Percentiles rank a stretch among this genome's conserved stretches.
Evolutionary conservation across 768 basidiomycete genomes (phyloP).

Genomic region (Phanerochaete sordida): DNA sequence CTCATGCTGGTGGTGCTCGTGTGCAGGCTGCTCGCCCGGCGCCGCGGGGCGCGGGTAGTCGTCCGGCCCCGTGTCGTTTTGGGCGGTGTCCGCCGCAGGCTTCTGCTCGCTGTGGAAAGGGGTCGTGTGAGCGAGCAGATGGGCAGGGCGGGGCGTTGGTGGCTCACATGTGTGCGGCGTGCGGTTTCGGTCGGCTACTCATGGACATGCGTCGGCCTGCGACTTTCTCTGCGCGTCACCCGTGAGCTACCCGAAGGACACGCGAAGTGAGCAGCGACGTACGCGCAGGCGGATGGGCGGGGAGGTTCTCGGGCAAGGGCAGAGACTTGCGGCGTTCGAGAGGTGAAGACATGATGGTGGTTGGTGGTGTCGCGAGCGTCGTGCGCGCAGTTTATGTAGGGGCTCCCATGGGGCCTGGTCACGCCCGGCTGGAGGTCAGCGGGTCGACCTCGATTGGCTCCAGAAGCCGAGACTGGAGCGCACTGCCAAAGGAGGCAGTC

Average conservation of each 20-base stretch:
- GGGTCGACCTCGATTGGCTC: conserved; percentile 4
- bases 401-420: background rate
- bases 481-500: background rate
- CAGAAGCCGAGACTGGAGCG: background rate
- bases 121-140: background rate
- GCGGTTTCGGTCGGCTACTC: conserved; percentile 9
- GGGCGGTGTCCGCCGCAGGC: conserved; percentile 1
- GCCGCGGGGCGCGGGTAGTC: conserved; percentile 17
- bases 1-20: conserved; percentile 11
- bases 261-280: background rate
- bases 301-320: background rate
- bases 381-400: background rate
- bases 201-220: conserved; percentile 15
- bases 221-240: conserved; percentile 11
- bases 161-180: background rate
- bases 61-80: conserved; percentile 7
- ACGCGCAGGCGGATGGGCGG: conserved; percentile 16
- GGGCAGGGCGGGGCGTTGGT: background rate
- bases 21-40: conserved; percentile 10
- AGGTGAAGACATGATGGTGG: background rate
- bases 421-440: background rate
- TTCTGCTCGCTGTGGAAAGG: conserved; percentile 10
- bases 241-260: background rate
- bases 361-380: background rate
- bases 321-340: conserved; percentile 4